Evolutionary conservation across 129 eudicot species (phyloP).

Genomic region (Chrysanthemum lavandulifolium): DNA sequence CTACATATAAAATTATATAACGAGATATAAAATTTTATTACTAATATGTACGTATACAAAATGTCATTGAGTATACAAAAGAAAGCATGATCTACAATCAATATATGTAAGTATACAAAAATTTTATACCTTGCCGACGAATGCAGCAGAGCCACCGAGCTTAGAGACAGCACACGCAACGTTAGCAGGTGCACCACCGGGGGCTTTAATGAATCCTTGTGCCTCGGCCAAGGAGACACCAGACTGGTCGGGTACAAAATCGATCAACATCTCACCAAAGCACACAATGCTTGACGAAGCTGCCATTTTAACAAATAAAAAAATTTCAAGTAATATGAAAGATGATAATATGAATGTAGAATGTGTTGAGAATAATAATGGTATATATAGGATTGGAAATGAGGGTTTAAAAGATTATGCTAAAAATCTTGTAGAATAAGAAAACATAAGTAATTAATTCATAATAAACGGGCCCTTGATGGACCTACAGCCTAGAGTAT

Average conservation of each 20-base stretch:
- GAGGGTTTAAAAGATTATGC: not conserved
- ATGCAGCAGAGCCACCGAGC: conserved; percentile 72
- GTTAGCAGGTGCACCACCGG: conserved; percentile 90
- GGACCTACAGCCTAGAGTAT: no score
- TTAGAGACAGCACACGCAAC: conserved; percentile 70
- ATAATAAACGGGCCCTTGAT: no score
- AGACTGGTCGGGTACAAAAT: conserved; percentile 62
- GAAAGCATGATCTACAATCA: conserved; percentile 6
- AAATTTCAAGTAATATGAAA: not conserved
- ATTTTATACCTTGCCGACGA: conserved; percentile 59
- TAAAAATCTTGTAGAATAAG: no score
- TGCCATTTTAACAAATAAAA: conserved; percentile 28
- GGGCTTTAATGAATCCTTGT: conserved; percentile 72
- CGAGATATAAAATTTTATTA: no score
- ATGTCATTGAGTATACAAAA: not conserved
- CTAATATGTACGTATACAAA: no score
- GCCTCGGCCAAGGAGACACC: conserved; percentile 79
- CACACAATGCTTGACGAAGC: conserved; percentile 42
- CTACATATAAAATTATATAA: conserved; percentile 7
- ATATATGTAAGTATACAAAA: not conserved
- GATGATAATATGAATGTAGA: not conserved
- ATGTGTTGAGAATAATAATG: not conserved
- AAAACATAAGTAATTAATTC: no score
- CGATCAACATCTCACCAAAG: conserved; percentile 83
- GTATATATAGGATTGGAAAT: conserved; percentile 17